Evolutionary conservation across 108 stramenopile genomes (phyloP).

Genomic region (Conticribra guillardii): DNA sequence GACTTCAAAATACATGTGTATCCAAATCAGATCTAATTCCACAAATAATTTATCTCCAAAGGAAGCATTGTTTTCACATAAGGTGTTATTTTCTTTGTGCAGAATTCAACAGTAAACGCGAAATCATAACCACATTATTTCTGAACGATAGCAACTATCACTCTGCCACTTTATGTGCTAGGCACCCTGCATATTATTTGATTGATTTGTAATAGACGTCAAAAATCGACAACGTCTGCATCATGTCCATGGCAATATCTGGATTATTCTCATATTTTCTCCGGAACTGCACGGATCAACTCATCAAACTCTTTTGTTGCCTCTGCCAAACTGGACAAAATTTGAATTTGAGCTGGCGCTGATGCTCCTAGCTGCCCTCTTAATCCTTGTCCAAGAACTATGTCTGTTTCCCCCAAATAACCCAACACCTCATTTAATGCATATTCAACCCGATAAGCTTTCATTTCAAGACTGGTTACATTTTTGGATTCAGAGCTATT

Average conservation of each 20-base stretch:
- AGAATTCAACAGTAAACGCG: no score
- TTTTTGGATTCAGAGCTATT: slow-evolving; percentile 13
- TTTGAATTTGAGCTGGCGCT: slow-evolving; percentile 74
- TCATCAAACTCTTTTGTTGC: slow-evolving; percentile 57
- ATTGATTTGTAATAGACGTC: no score
- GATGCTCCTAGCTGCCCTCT: slow-evolving; percentile 70
- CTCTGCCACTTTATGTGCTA: no score
- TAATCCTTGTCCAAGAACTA: slow-evolving; percentile 77
- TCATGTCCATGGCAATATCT: no score
- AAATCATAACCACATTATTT: no score
- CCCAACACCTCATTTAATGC: slow-evolving; percentile 55
- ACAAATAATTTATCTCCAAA: neutral
- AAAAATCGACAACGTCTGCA: no score
- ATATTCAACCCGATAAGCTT: slow-evolving; percentile 50
- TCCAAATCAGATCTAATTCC: no score
- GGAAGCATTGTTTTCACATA: no score
- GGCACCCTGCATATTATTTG: no score
- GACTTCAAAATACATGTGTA: no score
- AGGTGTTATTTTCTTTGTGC: no score
- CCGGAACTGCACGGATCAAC: slow-evolving; percentile 50
- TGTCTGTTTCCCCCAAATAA: slow-evolving; percentile 59
- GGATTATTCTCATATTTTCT: slow-evolving; percentile 25
- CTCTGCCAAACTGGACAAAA: slow-evolving; percentile 54
- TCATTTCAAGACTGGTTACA: slow-evolving; percentile 50
- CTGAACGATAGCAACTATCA: no score